Percentiles rank a stretch among this genome's conserved stretches.
Conservation (phyloP, 192 early-diverging fungal genomes). For the Dispira simplex region DNA sequence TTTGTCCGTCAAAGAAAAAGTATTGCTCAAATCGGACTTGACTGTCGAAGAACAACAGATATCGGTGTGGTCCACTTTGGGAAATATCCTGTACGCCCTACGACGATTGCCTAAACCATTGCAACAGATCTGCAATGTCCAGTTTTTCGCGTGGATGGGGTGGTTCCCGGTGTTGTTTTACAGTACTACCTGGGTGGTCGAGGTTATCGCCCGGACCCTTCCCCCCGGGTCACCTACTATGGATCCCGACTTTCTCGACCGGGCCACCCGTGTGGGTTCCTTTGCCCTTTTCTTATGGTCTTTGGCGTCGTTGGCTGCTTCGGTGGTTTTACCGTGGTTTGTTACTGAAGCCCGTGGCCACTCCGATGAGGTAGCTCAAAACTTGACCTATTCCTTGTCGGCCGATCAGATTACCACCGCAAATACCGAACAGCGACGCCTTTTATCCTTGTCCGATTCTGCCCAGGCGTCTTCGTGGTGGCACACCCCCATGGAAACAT, state of each 20-base stretch:
- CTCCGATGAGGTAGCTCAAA: not conserved
- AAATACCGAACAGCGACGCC: not conserved
- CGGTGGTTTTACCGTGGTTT: conserved; percentile 20
- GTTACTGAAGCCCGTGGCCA: not conserved
- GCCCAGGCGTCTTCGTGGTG: not conserved
- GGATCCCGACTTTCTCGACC: conserved; percentile 21
- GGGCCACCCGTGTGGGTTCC: conserved; percentile 65
- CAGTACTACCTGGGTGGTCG: conserved; percentile 34
- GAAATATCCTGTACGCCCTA: conserved; percentile 20
- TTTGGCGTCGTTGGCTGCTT: conserved; percentile 42
- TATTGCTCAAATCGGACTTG: conserved; percentile 3
- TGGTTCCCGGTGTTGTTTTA: conserved; percentile 98
- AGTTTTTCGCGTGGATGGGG: conserved; percentile 92
- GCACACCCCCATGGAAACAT: not conserved
- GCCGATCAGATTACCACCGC: too few species aligned
- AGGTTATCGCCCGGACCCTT: conserved; percentile 14
- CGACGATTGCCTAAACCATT: conserved; percentile 49
- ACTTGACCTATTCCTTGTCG: too few species aligned
- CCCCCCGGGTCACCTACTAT: conserved; percentile 15
- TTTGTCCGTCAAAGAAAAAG: conserved; percentile 35
- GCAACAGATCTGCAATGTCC: conserved; percentile 66
- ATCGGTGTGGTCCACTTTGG: not conserved
- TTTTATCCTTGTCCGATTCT: not conserved
- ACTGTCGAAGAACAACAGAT: not conserved
- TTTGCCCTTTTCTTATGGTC: conserved; percentile 72